Evolutionary conservation across 495 filamentous ascomycete genomes (phyloP).

Genomic region (Arthonia radiata): DNA sequence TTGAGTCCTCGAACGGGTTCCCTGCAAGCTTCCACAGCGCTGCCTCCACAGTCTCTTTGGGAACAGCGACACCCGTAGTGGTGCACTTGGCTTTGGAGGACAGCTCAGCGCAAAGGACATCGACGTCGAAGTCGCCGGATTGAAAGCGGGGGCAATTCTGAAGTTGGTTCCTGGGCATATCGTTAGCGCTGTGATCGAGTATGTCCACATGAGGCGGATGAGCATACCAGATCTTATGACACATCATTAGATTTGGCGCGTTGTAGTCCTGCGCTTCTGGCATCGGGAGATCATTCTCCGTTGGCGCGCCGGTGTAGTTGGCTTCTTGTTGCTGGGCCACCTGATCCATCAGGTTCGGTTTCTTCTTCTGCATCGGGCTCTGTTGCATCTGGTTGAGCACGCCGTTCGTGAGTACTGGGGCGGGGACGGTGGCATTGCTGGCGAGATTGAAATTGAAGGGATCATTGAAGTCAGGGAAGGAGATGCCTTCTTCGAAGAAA

Average conservation of each 20-base stretch:
- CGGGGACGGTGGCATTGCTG: conserved; percentile 23
- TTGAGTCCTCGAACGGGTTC: too few relatives aligned
- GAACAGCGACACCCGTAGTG: conserved; percentile 74
- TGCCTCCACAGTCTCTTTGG: conserved; percentile 60
- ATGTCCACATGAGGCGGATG: too few relatives aligned
- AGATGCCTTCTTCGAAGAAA: conserved; percentile 79
- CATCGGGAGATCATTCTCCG: too few relatives aligned
- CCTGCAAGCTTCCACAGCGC: conserved; percentile 9
- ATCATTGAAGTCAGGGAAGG: conserved; percentile 45
- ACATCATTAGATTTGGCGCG: too few relatives aligned
- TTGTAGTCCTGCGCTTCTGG: too few relatives aligned
- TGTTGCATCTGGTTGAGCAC: too few relatives aligned
- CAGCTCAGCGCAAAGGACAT: conserved; percentile 78
- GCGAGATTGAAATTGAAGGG: conserved; percentile 54
- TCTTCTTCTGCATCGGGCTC: conserved; percentile 22
- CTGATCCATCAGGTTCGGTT: conserved; percentile 43
- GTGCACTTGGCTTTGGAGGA: conserved; percentile 91
- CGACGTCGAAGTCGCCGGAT: conserved; percentile 74
- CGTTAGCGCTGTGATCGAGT: too few relatives aligned
- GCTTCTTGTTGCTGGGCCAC: conserved; percentile 47
- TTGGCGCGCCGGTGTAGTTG: conserved; percentile 40
- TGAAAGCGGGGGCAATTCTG: conserved; percentile 69
- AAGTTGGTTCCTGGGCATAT: conserved; percentile 88
- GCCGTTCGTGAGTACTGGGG: too few relatives aligned
- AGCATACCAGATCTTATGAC: too few relatives aligned